These are phyloP conservation scores for Sphagnum contortum DNA, from an alignment of 225 moss, liverwort and hornwort species.

Conservation along the genomic window DNA sequence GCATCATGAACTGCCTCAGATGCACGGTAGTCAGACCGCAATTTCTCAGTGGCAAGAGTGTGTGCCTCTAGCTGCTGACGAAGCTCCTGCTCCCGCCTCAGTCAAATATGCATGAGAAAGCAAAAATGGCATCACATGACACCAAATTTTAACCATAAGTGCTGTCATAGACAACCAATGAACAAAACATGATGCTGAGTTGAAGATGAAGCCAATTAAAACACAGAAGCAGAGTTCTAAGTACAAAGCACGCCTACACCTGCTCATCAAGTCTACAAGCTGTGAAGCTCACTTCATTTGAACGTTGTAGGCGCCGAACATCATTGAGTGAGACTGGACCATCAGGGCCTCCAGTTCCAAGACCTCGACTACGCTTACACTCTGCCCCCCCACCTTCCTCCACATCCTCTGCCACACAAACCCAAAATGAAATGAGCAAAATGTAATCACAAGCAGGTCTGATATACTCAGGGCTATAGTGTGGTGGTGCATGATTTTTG, in stretches of 20 bases:
- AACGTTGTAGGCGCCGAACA: slow-evolving; percentile 85
- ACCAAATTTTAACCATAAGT: background rate
- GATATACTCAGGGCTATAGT: too few relatives aligned
- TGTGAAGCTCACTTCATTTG: slow-evolving; percentile 57
- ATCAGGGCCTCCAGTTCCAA: slow-evolving; percentile 45
- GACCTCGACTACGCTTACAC: slow-evolving; percentile 72
- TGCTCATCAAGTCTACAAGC: background rate
- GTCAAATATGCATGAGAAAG: background rate
- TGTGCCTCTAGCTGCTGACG: slow-evolving; percentile 76
- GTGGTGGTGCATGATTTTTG: too few relatives aligned
- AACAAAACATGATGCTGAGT: background rate
- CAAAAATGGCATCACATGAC: background rate
- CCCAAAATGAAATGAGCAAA: background rate
- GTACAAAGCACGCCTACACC: background rate
- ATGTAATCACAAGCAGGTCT: background rate
- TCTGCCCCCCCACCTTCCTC: slow-evolving; percentile 43
- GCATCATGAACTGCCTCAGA: slow-evolving; percentile 64
- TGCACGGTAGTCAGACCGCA: slow-evolving; percentile 77
- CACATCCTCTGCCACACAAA: slow-evolving; percentile 29
- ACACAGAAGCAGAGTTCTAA: background rate
- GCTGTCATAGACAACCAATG: background rate
- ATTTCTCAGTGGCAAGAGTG: slow-evolving; percentile 65
- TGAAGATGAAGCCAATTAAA: background rate
- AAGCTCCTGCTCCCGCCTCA: slow-evolving; percentile 45
- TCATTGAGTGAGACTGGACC: slow-evolving; percentile 89